Evolutionary conservation across 768 basidiomycete species (phyloP).

Genomic region (Leccinum sublutescens): DNA sequence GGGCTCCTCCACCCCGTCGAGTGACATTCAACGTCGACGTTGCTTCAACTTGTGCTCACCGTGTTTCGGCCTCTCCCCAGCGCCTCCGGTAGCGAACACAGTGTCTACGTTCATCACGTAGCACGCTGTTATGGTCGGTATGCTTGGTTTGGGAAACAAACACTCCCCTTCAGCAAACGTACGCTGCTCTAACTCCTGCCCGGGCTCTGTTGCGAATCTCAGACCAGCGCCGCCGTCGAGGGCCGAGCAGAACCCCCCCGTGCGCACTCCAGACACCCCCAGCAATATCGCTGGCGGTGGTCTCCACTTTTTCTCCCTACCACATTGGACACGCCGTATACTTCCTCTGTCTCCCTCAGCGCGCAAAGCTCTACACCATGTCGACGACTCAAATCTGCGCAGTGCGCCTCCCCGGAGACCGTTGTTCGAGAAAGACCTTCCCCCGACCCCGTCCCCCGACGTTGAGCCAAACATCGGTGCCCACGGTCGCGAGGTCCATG

Average conservation of each 20-base stretch:
- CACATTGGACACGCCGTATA: conserved; percentile 60
- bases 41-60: background rate
- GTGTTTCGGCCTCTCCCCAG: conserved; percentile 3
- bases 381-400: conserved; percentile 23
- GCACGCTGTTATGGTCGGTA: conserved; percentile 36
- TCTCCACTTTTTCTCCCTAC: conserved; percentile 61
- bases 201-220: conserved; percentile 31
- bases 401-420: conserved; percentile 11
- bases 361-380: conserved; percentile 24
- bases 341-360: conserved; percentile 30
- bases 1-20: background rate
- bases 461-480: background rate
- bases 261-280: conserved; percentile 43
- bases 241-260: conserved; percentile 45
- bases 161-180: conserved; percentile 29
- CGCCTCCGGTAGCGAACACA: background rate
- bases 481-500: conserved; percentile 1
- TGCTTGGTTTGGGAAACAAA: conserved; percentile 38
- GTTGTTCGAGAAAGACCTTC: conserved; percentile 46
- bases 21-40: background rate
- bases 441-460: conserved; percentile 39
- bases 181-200: conserved; percentile 22
- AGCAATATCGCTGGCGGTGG: conserved; percentile 37
- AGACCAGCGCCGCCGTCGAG: conserved; percentile 38
- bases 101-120: background rate